Evolutionary conservation across 2,329 filamentous ascomycete species (phyloP), one percentile per base, ranked within the genome.

Genomic region (Epichloe brachyelytri): DNA sequence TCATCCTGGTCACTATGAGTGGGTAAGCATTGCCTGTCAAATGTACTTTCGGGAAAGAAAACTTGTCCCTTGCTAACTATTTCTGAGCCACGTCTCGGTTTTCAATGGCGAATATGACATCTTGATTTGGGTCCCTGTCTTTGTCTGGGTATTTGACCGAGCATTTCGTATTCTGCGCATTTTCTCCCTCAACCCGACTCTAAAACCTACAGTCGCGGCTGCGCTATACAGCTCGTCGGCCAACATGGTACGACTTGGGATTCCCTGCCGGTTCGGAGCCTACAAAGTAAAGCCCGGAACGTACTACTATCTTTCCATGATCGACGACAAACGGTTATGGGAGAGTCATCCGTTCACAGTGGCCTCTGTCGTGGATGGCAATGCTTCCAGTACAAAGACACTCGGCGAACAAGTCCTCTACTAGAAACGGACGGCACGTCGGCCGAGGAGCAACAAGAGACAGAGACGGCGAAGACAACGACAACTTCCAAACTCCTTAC

Each of bases 341-440:
- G 71, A 76, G 52, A 74, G 70, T 52, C 74, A 76, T 43, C 74
- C 74, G 0, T 76, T 76, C 48, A 75, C 73, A 0, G 67, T 75
- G 11, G 70, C 70, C 1, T 62, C 60, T 8, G 56, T 65, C 2
- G 41, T 51, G 3, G 56, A 60, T 36, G 48, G 56, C 26, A 51
- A 50, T 1, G 26, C 58, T 10, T 47, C 37, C 0, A 43, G 15
- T 15, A 22, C 15, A 3, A 50, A 65, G 19, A 48, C 59, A 0
- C 51, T 62, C 0, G 59, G 57, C 8, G 68, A 70, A 20, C 61
- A 65, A 4, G 57, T 54, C 2, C 66, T 0, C 60, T 70, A 0
- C 61, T 71, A 4, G 60, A 60, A 2, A 26, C 53, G 1, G 34
- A 51, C 15, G 48, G 53, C 0, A 34, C 26, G 2, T 55, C 55